Percentiles rank a stretch among this genome's conserved stretches.
phyloP scores from a whole-genome alignment of 306 rosid species.

The peach (Prunus persica) region DNA sequence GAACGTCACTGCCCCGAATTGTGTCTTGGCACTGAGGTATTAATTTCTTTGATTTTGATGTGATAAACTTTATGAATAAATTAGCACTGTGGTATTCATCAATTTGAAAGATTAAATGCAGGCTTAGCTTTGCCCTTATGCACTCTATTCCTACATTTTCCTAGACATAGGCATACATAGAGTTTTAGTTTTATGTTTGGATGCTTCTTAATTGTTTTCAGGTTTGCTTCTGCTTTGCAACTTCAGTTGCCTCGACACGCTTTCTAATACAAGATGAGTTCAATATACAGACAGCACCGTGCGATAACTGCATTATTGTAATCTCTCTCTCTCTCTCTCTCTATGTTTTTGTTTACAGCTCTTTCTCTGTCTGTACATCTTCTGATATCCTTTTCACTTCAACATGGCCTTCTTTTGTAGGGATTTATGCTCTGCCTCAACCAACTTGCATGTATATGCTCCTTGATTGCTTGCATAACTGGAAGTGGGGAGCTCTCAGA shows the following conservation, averaged over 20 bases:
- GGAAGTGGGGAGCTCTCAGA: constrained; percentile 53
- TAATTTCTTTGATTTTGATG: neutral
- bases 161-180: neutral
- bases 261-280: constrained; percentile 78
- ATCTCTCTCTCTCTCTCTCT: constrained; percentile 12
- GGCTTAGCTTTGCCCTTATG: neutral
- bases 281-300: constrained; percentile 67
- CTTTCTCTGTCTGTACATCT: neutral
- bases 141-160: neutral
- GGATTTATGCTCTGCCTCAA: constrained; percentile 49
- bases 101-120: neutral
- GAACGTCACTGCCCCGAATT: constrained; percentile 58
- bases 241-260: constrained; percentile 81
- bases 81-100: neutral
- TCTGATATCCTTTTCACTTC: neutral
- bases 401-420: constrained; percentile 22
- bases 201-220: constrained; percentile 20
- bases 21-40: constrained; percentile 70
- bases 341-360: neutral
- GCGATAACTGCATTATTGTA: constrained; percentile 73
- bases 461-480: constrained; percentile 48
- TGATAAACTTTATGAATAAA: neutral
- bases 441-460: constrained; percentile 63
- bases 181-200: neutral
- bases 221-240: constrained; percentile 67